Conservation (phyloP, 2,329 filamentous ascomycete genomes). For the Calonectria honghensis region DNA sequence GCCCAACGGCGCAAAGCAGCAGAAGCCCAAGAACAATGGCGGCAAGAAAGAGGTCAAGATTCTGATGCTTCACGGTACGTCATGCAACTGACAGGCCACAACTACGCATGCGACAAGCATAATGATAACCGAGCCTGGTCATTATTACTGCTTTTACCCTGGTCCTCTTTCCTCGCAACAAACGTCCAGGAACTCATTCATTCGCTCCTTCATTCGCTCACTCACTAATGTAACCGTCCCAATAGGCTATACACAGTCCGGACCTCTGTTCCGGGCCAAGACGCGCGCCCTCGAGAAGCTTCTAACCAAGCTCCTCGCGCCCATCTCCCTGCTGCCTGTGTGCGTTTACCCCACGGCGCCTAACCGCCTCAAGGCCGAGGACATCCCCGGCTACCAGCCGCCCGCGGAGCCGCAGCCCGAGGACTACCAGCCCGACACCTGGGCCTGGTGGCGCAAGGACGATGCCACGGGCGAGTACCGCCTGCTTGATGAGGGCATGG, state of each 20-base stretch:
- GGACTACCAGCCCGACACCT: slow-evolving; percentile 78
- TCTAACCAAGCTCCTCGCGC: slow-evolving; percentile 82
- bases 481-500: slow-evolving; percentile 81
- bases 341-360: slow-evolving; percentile 83
- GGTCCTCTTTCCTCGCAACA: not conserved
- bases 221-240: slow-evolving; percentile 40
- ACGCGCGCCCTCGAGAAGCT: slow-evolving; percentile 90
- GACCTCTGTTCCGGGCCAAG: slow-evolving; percentile 88
- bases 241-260: slow-evolving; percentile 91
- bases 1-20: slow-evolving; percentile 47
- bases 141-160: not conserved
- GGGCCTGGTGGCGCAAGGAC: slow-evolving; percentile 88
- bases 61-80: slow-evolving; percentile 84
- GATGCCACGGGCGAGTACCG: slow-evolving; percentile 79
- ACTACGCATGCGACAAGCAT: not conserved
- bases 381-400: slow-evolving; percentile 81
- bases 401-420: slow-evolving; percentile 64
- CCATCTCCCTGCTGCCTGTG: slow-evolving; percentile 71
- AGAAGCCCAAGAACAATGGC: slow-evolving; percentile 58
- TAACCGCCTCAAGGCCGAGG: slow-evolving; percentile 75
- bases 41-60: slow-evolving; percentile 76
- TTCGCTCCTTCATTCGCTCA: slow-evolving; percentile 11
- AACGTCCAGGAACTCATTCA: not conserved
- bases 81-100: not conserved
- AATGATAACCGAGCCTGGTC: not conserved